These are phyloP conservation scores for Pestalotiopsis sp. DNA, from an alignment of 2,329 filamentous ascomycete genomes.

Conservation along the genomic window DNA sequence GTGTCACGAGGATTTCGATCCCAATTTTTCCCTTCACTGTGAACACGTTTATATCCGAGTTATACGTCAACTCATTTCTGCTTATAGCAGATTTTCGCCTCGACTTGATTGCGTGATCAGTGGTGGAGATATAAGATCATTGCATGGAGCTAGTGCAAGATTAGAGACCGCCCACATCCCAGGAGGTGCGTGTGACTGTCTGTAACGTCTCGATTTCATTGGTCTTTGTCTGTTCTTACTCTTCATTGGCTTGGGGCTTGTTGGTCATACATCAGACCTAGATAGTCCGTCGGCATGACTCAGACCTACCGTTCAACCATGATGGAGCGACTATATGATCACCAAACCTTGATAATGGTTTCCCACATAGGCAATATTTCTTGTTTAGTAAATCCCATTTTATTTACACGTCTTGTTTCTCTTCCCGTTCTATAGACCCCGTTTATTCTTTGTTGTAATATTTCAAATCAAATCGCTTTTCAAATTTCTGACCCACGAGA, in stretches of 20 bases:
- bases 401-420: not conserved
- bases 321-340: not conserved
- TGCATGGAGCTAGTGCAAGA: not conserved
- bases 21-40: not conserved
- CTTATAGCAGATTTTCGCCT: conserved; percentile 1
- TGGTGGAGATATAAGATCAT: conserved; percentile 9
- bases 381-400: not conserved
- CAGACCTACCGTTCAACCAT: not conserved
- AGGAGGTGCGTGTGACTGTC: not conserved
- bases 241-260: not conserved
- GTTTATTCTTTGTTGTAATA: not conserved
- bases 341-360: not conserved
- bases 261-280: not conserved
- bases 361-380: not conserved
- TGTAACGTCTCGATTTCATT: not conserved
- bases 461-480: not conserved
- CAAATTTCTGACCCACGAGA: not conserved
- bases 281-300: not conserved
- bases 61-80: not conserved
- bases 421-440: not conserved
- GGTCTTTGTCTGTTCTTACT: not conserved
- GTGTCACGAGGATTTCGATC: not conserved
- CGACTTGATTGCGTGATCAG: conserved; percentile 5
- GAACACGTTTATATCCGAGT: not conserved
- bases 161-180: not conserved